A percentile compares a stretch with the other conserved stretches of the same genome.
Conservation (phyloP, 176 grass and related monocot species). For the Oryza longistaminata region DNA sequence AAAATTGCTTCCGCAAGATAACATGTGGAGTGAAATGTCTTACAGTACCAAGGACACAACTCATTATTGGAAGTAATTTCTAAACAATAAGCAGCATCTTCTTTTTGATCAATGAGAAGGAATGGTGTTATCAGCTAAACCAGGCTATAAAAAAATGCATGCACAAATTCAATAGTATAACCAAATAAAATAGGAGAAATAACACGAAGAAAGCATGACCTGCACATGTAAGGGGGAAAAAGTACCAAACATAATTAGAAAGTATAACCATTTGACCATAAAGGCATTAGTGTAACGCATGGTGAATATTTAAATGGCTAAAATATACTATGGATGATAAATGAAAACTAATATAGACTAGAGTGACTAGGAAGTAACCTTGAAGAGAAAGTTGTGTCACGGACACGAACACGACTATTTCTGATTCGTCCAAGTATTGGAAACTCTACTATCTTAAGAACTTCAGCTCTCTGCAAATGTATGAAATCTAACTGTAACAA, state of each 20-base stretch:
- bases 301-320: not conserved
- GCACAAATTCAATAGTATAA: conserved; percentile 25
- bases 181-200: conserved; percentile 6
- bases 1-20: not conserved
- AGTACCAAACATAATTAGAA: conserved; percentile 7
- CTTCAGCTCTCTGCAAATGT: conserved; percentile 87
- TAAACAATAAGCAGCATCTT: not conserved
- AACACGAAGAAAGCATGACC: not conserved
- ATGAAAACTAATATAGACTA: conserved; percentile 17
- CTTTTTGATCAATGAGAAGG: not conserved
- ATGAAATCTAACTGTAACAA: conserved; percentile 10
- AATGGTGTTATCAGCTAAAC: conserved; percentile 16
- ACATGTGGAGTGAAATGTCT: not conserved
- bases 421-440: conserved; percentile 89
- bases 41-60: not conserved
- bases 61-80: not conserved
- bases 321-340: not conserved
- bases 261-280: conserved; percentile 23
- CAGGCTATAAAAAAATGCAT: not conserved
- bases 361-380: conserved; percentile 53
- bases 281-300: not conserved
- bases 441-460: conserved; percentile 92
- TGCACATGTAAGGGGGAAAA: conserved; percentile 8
- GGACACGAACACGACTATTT: conserved; percentile 86
- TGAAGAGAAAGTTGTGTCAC: conserved; percentile 90